Base-by-base conservation (phyloP, 352 stramenopile genomes). In the Pythium coloratum region DNA sequence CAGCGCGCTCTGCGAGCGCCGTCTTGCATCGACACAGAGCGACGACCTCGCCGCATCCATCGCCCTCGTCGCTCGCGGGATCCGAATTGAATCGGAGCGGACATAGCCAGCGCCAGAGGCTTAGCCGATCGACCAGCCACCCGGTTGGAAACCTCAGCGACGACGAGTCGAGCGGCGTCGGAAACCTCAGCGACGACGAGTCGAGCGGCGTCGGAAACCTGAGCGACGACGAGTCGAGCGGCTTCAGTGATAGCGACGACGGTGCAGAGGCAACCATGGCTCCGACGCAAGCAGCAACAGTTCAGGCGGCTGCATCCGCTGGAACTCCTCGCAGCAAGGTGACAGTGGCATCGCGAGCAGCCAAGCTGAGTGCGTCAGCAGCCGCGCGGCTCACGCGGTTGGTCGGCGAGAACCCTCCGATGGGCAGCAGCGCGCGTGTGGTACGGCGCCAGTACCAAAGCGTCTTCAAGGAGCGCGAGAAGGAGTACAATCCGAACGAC, bases 361-460 rank as follows among this genome's bases (percentile, higher is more conserved):
- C 68, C 36, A 56, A 60, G 14, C 44, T 67, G 9, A 63, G 62
- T 32, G 62, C 62, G 13, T 53, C 58, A 8, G 57, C 68, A 3
- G 62, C 68, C 4, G 57, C 68, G 8, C 62, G 68, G 16, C 65
- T 81, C 49, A 67, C 57, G 30, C 72, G 73, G 51, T 63, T 82
- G 3, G 62, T 80, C 12, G 73, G 70, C 18, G 76, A 80, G 53
- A 82, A 80, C 66, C 70, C 66, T 14, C 64, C 72, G 2, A 66
- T 75, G 49, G 72, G 73, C 20, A 77, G 62, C 28, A 67, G 63
- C 6, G 70, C 75, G 20, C 75, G 77, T 36, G 71, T 86, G 8
- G 72, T 81, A 36, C 72, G 76, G 5, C 61, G 65, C 6, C 75
- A 86, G 57, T 86, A 83, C 64, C 73, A 70, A 63, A 86, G 71